phyloP scores from a whole-genome alignment of 306 rosid genomes.

The Morella rubra region DNA sequence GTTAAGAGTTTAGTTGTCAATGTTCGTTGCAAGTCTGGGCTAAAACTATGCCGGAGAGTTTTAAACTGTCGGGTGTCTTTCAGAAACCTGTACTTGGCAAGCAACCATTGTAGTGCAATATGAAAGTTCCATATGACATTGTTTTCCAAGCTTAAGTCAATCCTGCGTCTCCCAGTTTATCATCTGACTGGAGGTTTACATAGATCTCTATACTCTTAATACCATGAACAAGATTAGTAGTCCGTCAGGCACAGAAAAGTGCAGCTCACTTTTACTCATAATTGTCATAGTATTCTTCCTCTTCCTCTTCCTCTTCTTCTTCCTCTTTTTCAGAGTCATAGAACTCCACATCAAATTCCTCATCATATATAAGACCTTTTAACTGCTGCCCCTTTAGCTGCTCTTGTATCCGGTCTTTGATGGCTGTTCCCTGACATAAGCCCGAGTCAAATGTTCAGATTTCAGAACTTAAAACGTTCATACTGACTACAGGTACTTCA shows the following conservation, averaged over 20 bases:
- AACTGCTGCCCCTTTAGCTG: constrained; percentile 65
- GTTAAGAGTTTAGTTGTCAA: no score
- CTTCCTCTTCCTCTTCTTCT: constrained; percentile 51
- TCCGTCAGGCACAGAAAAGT: neutral
- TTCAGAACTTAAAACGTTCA: neutral
- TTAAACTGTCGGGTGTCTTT: no score
- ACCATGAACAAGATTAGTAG: neutral
- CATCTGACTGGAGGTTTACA: neutral
- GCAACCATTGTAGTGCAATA: neutral
- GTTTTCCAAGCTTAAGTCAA: neutral
- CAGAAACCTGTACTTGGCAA: no score
- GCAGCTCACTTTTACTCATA: constrained; percentile 34
- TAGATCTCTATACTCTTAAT: neutral
- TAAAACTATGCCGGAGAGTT: no score
- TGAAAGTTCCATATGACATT: neutral
- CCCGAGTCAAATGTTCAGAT: constrained; percentile 25
- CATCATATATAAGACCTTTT: constrained; percentile 33
- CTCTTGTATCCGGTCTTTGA: constrained; percentile 95
- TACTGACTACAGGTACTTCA: neutral
- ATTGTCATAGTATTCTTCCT: constrained; percentile 42
- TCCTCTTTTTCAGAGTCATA: constrained; percentile 4
- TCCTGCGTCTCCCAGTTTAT: neutral
- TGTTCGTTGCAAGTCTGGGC: no score
- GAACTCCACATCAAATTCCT: constrained; percentile 27
- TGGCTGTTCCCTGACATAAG: constrained; percentile 81